Percentiles rank a stretch among this genome's conserved stretches.
Evolutionary conservation across 345 rosid genomes (phyloP).

Genomic region (Salix caprea): DNA sequence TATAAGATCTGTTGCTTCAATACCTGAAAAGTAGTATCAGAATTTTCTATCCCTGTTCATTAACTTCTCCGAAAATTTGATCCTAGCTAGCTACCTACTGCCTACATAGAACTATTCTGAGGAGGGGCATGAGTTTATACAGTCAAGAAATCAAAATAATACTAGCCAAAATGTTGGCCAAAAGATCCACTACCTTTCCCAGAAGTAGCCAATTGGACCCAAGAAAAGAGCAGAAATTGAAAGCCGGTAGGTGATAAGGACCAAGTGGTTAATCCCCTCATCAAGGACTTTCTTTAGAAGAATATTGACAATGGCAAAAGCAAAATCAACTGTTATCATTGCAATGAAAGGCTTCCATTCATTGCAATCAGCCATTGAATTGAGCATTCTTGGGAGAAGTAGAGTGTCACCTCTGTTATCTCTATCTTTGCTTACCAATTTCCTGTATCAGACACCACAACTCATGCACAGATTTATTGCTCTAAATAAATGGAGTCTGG

Average conservation of each 20-base stretch:
- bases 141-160: background rate
- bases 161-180: background rate
- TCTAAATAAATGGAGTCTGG: conserved; percentile 16
- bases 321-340: conserved; percentile 55
- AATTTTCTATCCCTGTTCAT: background rate
- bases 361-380: conserved; percentile 13
- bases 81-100: background rate
- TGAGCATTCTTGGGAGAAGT: background rate
- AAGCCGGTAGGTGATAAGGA: conserved; percentile 64
- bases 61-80: background rate
- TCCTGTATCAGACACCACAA: background rate
- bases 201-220: conserved; percentile 55
- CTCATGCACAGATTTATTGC: background rate
- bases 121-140: background rate
- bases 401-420: background rate
- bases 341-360: conserved; percentile 50
- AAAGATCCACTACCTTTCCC: conserved; percentile 54
- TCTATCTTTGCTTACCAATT: background rate
- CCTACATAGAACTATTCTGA: background rate
- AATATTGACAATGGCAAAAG: conserved; percentile 50
- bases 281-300: conserved; percentile 58
- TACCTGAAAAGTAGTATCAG: background rate
- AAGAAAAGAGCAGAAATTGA: conserved; percentile 52
- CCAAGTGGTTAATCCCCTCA: conserved; percentile 58
- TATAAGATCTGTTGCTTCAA: background rate